These are phyloP conservation scores for Scheffersomyces illinoinensis DNA, from an alignment of 1,139 yeast species.

Conservation along the genomic window DNA sequence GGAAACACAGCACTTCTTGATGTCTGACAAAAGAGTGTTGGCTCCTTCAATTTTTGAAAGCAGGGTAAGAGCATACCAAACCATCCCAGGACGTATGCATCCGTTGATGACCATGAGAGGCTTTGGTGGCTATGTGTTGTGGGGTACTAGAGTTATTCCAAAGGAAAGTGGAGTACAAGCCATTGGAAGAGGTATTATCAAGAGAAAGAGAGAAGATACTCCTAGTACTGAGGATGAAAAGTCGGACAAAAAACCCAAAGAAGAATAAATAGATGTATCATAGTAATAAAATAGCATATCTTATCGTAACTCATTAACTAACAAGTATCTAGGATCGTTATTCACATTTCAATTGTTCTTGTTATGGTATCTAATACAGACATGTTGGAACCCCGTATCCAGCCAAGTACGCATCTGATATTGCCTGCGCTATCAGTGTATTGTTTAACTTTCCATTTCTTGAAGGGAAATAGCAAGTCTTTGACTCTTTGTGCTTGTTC, in stretches of 20 bases:
- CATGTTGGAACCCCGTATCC: slow-evolving; percentile 15
- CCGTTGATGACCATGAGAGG: slow-evolving; percentile 94
- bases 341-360: neutral
- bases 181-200: slow-evolving; percentile 52
- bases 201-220: slow-evolving; percentile 25
- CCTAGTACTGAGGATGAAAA: neutral
- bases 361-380: neutral
- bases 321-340: too few relatives aligned
- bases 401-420: slow-evolving; percentile 43
- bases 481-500: slow-evolving; percentile 32
- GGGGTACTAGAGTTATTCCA: slow-evolving; percentile 82
- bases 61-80: slow-evolving; percentile 83
- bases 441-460: slow-evolving; percentile 29
- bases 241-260: neutral
- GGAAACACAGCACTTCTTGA: slow-evolving; percentile 68
- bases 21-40: slow-evolving; percentile 66
- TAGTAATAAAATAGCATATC: neutral
- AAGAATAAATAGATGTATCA: neutral
- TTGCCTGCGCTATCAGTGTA: slow-evolving; percentile 30
- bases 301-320: neutral
- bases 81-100: slow-evolving; percentile 91
- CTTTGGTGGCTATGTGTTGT: slow-evolving; percentile 84
- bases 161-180: slow-evolving; percentile 54
- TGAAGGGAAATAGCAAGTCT: slow-evolving; percentile 7
- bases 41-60: slow-evolving; percentile 86